Percentiles rank a stretch among this genome's conserved stretches.
These are phyloP conservation scores for Parachlorella kessleri DNA, from an alignment of 139 green algal genomes.

Conservation along the genomic window DNA sequence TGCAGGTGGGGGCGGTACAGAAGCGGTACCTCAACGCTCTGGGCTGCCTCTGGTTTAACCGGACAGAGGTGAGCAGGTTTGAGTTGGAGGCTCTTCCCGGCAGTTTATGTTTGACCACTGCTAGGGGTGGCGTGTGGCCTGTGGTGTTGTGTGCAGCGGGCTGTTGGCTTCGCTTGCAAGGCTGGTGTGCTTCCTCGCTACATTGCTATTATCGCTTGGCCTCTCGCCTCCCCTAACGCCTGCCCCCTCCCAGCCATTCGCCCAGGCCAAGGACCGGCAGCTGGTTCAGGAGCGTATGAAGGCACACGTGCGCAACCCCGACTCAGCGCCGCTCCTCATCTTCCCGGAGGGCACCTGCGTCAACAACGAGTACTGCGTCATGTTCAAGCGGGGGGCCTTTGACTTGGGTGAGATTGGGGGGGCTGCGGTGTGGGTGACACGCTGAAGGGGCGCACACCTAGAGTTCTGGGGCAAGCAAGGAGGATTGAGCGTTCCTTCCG, in stretches of 20 bases:
- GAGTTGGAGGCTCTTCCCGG: no score
- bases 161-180: no score
- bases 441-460: no score
- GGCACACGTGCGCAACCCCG: slow-evolving; percentile 73
- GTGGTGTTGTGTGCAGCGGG: not conserved
- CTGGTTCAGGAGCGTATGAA: slow-evolving; percentile 82
- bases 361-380: slow-evolving; percentile 99
- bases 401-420: slow-evolving; percentile 71
- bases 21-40: slow-evolving; percentile 82
- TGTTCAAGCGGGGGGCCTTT: slow-evolving; percentile 99
- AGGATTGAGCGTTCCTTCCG: no score
- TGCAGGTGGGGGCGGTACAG: slow-evolving; percentile 92
- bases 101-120: no score
- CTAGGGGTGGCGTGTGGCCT: not conserved
- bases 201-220: no score
- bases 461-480: no score
- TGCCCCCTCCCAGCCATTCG: no score
- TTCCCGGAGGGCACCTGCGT: slow-evolving; percentile 99
- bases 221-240: no score
- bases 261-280: slow-evolving; percentile 88
- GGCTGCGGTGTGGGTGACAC: no score
- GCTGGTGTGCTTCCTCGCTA: no score
- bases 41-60: slow-evolving; percentile 98
- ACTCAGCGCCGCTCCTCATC: slow-evolving; percentile 92
- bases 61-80: slow-evolving; percentile 75